Percentiles rank a stretch among this genome's conserved stretches.
Evolutionary conservation across 441 rosid genomes (phyloP).

Genomic region (Adansonia madagascariensis): DNA sequence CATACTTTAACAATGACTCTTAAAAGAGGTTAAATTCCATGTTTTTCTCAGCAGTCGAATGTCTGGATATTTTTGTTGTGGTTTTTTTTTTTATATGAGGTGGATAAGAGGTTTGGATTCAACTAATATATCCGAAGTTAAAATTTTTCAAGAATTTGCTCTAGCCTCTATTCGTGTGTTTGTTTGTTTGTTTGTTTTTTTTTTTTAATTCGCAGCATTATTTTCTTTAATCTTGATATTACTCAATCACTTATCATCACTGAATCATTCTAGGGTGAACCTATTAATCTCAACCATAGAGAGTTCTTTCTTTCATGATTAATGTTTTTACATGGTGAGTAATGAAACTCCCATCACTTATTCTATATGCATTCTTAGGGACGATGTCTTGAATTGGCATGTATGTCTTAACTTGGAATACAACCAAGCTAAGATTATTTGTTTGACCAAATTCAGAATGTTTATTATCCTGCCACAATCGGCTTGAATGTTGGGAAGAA

Average conservation of each 20-base stretch:
- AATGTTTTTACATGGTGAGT: background rate
- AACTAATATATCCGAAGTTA: no score
- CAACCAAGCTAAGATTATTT: background rate
- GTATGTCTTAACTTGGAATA: background rate
- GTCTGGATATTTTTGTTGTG: background rate
- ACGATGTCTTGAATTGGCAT: background rate
- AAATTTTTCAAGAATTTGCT: no score
- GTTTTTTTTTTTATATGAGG: no score
- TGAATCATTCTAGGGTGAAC: background rate
- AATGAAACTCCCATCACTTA: background rate
- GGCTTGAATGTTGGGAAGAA: background rate
- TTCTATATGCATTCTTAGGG: background rate
- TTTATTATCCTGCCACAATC: background rate
- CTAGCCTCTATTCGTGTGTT: no score
- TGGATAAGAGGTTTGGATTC: no score
- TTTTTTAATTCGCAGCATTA: background rate
- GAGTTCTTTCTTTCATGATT: background rate
- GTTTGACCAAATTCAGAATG: background rate
- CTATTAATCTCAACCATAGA: background rate
- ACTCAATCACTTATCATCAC: background rate
- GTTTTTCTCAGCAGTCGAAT: background rate
- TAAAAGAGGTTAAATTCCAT: background rate
- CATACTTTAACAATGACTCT: background rate
- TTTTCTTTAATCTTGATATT: background rate
- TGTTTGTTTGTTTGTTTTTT: background rate